Evolutionary conservation across 2,329 filamentous ascomycete species (phyloP), one percentile per base, ranked within the genome.

Genomic region (Hypoxylon sp.): DNA sequence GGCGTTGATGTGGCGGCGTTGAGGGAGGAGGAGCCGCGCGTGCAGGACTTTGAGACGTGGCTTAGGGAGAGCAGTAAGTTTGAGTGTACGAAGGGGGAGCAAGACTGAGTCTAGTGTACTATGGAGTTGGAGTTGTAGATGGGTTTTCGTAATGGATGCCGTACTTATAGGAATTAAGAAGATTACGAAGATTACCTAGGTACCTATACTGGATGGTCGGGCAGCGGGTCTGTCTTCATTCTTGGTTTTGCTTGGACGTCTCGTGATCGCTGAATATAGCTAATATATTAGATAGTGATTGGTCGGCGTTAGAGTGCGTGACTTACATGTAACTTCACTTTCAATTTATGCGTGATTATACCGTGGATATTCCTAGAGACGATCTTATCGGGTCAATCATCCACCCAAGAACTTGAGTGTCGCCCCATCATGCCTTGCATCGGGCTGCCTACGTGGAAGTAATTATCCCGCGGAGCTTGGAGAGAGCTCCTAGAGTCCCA

Each of bases 21-120:
- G 51, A 73, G 71, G 65, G 61, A 57, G 23, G 69, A 75, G 63
- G 72, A 79, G 50, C 77, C 77, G 9, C 57, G 69, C 5, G 41
- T 80, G 51, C 75, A 78, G 73, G 69, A 76, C 50, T 79, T 82
- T 36, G 79, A 81, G 72, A 71, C 70, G 5, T 83, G 80, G 79
- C 49, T 83, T 58, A 75, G 68, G 64, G 76, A 80, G 70, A 78
- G 75, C 28, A 81, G 80, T 25, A 61, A 48, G 45, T 75, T 75
- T 61, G 72, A 72, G 46, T 70, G 53, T 55, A 46, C 28, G 9
- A 53, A 57, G 52, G 61, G 53, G 48, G 21, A 17, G 56, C n/a
- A 17, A 46, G 25, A 38, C 41, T 23, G 32, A 51, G 17, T 14
- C 5, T 30, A 7, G 6, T 7, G 6, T 5, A 30, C 6, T 6